A percentile compares a stretch with the other conserved stretches of the same genome.
These are phyloP conservation scores for Lithocarpus polystachyus DNA, from an alignment of 306 rosid genomes.

Conservation along the genomic window DNA sequence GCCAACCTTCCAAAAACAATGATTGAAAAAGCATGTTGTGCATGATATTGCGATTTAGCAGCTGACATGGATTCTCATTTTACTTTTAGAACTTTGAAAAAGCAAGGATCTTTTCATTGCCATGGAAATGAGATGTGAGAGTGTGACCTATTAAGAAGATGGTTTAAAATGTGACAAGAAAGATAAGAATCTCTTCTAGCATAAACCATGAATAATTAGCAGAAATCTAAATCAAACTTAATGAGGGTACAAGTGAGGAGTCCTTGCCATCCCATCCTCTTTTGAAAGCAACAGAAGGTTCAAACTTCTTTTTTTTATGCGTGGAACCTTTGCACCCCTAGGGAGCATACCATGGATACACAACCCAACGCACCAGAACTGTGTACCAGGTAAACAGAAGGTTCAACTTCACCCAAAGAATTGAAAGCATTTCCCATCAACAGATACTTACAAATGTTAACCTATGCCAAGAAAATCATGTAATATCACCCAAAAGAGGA, in stretches of 20 bases:
- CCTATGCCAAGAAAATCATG: slow-evolving; percentile 13
- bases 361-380: too few species aligned
- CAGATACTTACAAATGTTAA: neutral
- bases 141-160: neutral
- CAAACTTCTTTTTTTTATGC: neutral
- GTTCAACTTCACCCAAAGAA: neutral
- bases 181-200: neutral
- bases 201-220: neutral
- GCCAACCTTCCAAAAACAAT: neutral
- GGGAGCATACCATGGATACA: too few species aligned
- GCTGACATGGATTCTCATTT: neutral
- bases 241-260: neutral
- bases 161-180: neutral
- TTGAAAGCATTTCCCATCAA: neutral
- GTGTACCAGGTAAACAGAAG: neutral
- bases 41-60: neutral
- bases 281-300: neutral
- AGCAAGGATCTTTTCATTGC: neutral
- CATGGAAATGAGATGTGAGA: neutral
- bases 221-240: neutral
- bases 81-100: neutral
- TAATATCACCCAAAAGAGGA: slow-evolving; percentile 8
- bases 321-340: too few species aligned
- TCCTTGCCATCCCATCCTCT: neutral
- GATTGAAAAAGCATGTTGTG: neutral